Conservation (phyloP, 2,329 filamentous ascomycete species). For the Emergomyces pasteurianus region DNA sequence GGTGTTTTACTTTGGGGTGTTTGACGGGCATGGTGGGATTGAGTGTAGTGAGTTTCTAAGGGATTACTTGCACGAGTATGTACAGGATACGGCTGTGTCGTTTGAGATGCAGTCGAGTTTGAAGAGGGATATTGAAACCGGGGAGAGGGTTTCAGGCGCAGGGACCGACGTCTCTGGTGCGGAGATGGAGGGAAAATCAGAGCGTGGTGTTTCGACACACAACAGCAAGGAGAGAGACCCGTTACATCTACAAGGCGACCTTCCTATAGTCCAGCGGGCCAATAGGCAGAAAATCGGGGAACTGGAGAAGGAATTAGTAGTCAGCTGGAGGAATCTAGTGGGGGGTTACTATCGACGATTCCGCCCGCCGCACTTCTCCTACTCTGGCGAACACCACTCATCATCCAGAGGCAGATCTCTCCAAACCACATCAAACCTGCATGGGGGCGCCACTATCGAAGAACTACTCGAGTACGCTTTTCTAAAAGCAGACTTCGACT, state of each 20-base stretch:
- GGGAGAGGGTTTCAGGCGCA: background rate
- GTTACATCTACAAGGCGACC: slow-evolving; percentile 15
- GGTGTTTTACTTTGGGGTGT: slow-evolving; percentile 94
- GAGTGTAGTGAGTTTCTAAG: slow-evolving; percentile 81
- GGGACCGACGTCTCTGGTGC: background rate
- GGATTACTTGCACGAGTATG: slow-evolving; percentile 75
- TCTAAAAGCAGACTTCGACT: slow-evolving; percentile 85
- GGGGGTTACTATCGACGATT: slow-evolving; percentile 94
- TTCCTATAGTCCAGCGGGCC: slow-evolving; percentile 41
- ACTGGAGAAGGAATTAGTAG: slow-evolving; percentile 59
- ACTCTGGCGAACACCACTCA: slow-evolving; percentile 23
- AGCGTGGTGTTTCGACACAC: background rate
- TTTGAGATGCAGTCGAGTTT: slow-evolving; percentile 73
- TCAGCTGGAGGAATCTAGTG: slow-evolving; percentile 69
- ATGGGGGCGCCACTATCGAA: slow-evolving; percentile 32
- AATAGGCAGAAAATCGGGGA: slow-evolving; percentile 51
- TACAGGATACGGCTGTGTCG: slow-evolving; percentile 65
- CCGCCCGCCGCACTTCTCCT: slow-evolving; percentile 63
- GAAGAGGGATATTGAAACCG: slow-evolving; percentile 25
- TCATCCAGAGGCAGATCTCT: slow-evolving; percentile 19
- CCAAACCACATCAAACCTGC: slow-evolving; percentile 13
- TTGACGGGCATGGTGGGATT: slow-evolving; percentile 85
- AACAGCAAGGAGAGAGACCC: background rate
- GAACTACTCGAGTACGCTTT: slow-evolving; percentile 78
- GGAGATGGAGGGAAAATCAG: slow-evolving; percentile 2